Base-by-base conservation (phyloP, 2,329 filamentous ascomycete species). In the Phialemoniopsis sp. region DNA sequence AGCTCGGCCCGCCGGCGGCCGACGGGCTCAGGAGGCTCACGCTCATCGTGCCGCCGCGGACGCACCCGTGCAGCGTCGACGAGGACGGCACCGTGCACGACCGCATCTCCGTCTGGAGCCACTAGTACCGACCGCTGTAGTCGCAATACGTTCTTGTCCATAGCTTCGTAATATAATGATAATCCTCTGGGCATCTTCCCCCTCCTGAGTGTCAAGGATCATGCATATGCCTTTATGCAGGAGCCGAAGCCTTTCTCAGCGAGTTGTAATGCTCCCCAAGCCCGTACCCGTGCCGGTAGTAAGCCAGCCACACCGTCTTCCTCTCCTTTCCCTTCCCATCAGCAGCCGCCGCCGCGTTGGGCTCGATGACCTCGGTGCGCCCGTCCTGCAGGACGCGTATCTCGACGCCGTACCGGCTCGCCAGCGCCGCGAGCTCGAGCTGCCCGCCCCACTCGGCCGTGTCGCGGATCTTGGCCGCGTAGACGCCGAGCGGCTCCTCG, bases 251-350 rank as follows among this genome's bases (percentile, higher is more conserved):
- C 54, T 70, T 76, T 50, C 78, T 63, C 58, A 98, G 64, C 38
- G 90, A 95, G 59, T 98, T 98, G 65, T 98, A 98, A 66, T 98
- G 93, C 68, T 97, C 93, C 12, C 93, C 93, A 36, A 98, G 68
- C 2, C 91, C 91, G 61, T 94, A 97, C 36, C 87, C 88, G 67
- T 96, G 89, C 53, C 87, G 77, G 63, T 97, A 97, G 63, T 97
- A 98, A 29, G 89, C 91, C 62, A 98, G 62, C 91, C 93, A 97
- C 37, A 95, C 74, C 49, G 78, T 78, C 51, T 76, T 76, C 48
- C 66, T 69, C 38, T 62, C 58, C 16, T 65, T 69, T 67, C 64
- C 6, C 63, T 64, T 4, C 62, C 64, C 19, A 62, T 57, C 13
- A 50, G 60, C 7, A 52, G 38, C 29, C 13, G 26, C 14, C 16